Conservation (phyloP, 2,329 filamentous ascomycete genomes). For the Pestalotiopsis sp. region DNA sequence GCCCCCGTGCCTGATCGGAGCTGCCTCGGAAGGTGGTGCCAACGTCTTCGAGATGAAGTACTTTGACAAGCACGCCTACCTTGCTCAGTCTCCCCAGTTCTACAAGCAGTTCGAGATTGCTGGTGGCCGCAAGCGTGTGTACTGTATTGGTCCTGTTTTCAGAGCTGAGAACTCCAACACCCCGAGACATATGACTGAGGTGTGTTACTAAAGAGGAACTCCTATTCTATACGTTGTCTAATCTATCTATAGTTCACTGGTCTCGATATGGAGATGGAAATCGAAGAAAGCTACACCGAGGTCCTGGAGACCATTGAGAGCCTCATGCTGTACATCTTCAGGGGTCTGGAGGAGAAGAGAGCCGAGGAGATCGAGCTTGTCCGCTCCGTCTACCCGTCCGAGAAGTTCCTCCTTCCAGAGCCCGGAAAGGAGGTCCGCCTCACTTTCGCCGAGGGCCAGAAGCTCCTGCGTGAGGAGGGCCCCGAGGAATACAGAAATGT, state of each 20-base stretch:
- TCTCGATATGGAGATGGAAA: constrained; percentile 90
- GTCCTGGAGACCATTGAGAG: constrained; percentile 73
- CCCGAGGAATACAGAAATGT: constrained; percentile 68
- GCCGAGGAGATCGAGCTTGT: constrained; percentile 73
- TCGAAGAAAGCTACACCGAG: constrained; percentile 77
- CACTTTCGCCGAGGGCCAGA: constrained; percentile 77
- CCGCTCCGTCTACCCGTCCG: constrained; percentile 74
- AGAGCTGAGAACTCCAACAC: constrained; percentile 87
- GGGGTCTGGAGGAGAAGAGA: constrained; percentile 68
- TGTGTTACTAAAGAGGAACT: constrained; percentile 26
- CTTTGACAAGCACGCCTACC: constrained; percentile 80
- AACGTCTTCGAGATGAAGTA: constrained; percentile 92
- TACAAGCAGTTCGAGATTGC: constrained; percentile 89
- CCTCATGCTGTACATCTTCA: constrained; percentile 79
- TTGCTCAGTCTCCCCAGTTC: constrained; percentile 82
- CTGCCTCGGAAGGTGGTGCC: constrained; percentile 88
- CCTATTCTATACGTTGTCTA: not conserved
- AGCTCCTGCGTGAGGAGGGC: constrained; percentile 75
- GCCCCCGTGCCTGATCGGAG: constrained; percentile 85
- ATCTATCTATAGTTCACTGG: constrained; percentile 66
- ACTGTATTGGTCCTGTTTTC: constrained; percentile 80
- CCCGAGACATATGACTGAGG: constrained; percentile 80
- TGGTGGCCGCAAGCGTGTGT: constrained; percentile 75
- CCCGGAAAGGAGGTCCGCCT: constrained; percentile 75
- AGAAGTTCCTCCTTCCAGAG: constrained; percentile 75